phyloP scores from a whole-genome alignment of 2,329 filamentous ascomycete species.

The Neospermospora avenae region DNA sequence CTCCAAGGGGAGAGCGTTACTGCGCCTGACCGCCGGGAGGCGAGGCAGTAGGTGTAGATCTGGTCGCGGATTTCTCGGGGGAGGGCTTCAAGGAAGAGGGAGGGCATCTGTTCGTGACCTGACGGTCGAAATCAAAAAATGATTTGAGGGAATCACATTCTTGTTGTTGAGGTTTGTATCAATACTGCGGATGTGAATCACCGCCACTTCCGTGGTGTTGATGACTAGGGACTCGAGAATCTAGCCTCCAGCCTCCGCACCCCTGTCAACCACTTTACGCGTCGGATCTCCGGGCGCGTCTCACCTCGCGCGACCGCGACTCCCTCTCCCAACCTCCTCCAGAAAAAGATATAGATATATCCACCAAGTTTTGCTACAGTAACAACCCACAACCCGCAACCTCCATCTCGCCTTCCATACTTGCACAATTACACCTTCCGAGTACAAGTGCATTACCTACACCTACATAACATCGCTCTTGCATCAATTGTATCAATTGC shows the following conservation, averaged over 20 bases:
- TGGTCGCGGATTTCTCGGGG: conserved; percentile 33
- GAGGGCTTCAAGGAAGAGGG: conserved; percentile 25
- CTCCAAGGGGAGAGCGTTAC: conserved; percentile 30
- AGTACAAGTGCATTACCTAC: too few relatives aligned
- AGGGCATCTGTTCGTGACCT: conserved; percentile 12
- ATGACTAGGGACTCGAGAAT: neutral
- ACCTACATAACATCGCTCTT: neutral
- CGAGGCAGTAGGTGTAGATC: conserved; percentile 31
- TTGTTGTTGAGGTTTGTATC: neutral
- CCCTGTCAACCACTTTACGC: conserved; percentile 30
- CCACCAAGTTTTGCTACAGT: conserved; percentile 7
- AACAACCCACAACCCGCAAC: conserved; percentile 20
- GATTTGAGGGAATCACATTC: neutral
- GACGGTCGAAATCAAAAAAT: too few relatives aligned
- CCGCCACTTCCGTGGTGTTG: neutral
- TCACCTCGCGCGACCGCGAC: conserved; percentile 16
- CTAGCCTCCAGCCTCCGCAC: neutral
- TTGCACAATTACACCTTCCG: too few relatives aligned
- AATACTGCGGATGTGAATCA: neutral
- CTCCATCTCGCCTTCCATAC: conserved; percentile 22
- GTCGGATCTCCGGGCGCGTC: conserved; percentile 19
- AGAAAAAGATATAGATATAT: conserved; percentile 8
- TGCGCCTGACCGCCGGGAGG: conserved; percentile 20
- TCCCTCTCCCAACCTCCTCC: conserved; percentile 19
- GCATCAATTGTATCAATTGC: conserved; percentile 14